A percentile compares a stretch with the other conserved stretches of the same genome.
Evolutionary conservation across 768 basidiomycete species (phyloP).

Genomic region (Coprinopsis strossmayeri): DNA sequence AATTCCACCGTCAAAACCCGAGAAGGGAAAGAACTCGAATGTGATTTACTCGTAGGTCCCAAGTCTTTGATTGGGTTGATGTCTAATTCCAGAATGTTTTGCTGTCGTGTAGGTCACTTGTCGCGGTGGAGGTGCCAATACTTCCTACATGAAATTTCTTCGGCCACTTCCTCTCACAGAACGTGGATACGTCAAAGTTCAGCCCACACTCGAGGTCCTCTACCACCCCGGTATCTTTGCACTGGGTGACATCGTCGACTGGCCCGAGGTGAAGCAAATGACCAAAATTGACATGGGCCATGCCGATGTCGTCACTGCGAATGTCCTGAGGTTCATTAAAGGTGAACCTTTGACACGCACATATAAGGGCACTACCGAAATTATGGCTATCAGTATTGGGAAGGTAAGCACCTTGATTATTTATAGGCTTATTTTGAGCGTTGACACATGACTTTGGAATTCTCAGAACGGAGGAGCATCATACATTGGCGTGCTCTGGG

Average conservation of each 20-base stretch:
- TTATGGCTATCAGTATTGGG: constrained; percentile 20
- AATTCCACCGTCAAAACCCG: constrained; percentile 15
- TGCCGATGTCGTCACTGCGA: constrained; percentile 34
- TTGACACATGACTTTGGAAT: too few relatives aligned
- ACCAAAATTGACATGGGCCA: constrained; percentile 38
- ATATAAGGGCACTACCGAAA: constrained; percentile 18
- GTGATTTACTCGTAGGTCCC: constrained; percentile 19
- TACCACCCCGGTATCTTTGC: constrained; percentile 48
- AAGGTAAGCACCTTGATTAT: constrained; percentile 11
- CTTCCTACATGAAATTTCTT: constrained; percentile 33
- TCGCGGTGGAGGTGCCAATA: constrained; percentile 36
- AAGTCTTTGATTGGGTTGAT: neutral
- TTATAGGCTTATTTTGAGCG: neutral
- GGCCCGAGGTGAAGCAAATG: constrained; percentile 48
- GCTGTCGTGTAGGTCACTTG: constrained; percentile 20
- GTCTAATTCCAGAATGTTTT: neutral
- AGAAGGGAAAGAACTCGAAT: constrained; percentile 21
- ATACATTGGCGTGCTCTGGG: constrained; percentile 33
- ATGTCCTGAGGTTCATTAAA: constrained; percentile 32
- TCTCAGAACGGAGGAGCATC: constrained; percentile 17
- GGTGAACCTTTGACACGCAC: constrained; percentile 22
- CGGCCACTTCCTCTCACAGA: constrained; percentile 23
- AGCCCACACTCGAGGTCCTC: constrained; percentile 42
- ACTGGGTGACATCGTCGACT: constrained; percentile 49
- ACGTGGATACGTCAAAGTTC: constrained; percentile 37